These are phyloP conservation scores for Luffa acutangula DNA, from an alignment of 306 rosid species.

Conservation along the genomic window DNA sequence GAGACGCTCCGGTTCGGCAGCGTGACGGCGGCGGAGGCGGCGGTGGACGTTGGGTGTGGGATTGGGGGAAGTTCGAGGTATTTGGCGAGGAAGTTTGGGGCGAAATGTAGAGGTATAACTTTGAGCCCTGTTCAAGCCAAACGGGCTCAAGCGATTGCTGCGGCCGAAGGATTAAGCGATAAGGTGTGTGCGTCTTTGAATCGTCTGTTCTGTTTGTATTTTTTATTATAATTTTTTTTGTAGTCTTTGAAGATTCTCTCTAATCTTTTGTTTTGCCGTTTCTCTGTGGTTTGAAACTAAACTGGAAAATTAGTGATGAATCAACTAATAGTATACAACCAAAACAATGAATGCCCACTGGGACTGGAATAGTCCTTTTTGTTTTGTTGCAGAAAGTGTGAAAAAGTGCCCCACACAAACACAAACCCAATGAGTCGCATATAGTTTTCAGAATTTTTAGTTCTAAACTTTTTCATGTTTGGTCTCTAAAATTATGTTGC, in stretches of 20 bases:
- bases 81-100: conserved; percentile 52
- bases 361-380: background rate
- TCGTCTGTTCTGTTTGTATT: background rate
- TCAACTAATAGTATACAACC: background rate
- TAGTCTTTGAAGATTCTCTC: background rate
- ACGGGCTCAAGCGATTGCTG: conserved; percentile 75
- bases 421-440: background rate
- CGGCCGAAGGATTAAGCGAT: conserved; percentile 43
- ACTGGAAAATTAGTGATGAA: background rate
- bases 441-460: background rate
- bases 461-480: too few relatives aligned
- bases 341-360: background rate
- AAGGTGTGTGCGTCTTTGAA: conserved; percentile 22
- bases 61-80: conserved; percentile 93
- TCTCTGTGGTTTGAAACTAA: background rate
- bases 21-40: conserved; percentile 27
- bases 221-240: background rate
- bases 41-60: conserved; percentile 93
- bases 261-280: background rate
- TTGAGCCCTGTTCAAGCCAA: conserved; percentile 83
- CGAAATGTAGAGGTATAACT: conserved; percentile 57
- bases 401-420: background rate
- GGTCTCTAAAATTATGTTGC: too few relatives aligned
- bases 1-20: conserved; percentile 59
- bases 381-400: background rate